phyloP scores from a whole-genome alignment of 441 rosid genomes.

The Eutrema salsugineum region DNA sequence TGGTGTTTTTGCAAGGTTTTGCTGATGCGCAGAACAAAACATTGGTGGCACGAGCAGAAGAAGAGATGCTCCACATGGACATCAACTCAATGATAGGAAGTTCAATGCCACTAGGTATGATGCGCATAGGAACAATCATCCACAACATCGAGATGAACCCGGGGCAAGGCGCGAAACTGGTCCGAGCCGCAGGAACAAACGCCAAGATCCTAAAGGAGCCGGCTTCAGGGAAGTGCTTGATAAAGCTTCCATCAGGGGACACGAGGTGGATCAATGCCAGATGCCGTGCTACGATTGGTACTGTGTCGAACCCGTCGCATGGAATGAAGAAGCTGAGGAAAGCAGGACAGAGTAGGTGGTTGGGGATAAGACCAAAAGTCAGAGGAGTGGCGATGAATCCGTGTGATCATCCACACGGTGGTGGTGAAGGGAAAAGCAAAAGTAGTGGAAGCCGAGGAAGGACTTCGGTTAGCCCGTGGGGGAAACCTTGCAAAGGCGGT shows the following conservation, averaged over 20 bases:
- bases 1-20: conserved; percentile 21
- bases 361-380: conserved; percentile 79
- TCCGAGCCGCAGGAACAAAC: conserved; percentile 75
- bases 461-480: conserved; percentile 79
- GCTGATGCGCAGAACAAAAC: conserved; percentile 35
- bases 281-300: conserved; percentile 76
- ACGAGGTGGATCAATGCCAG: conserved; percentile 63
- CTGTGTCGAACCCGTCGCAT: conserved; percentile 69
- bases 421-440: conserved; percentile 93
- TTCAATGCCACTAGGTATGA: conserved; percentile 73
- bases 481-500: conserved; percentile 86
- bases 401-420: conserved; percentile 95
- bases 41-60: conserved; percentile 50
- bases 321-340: conserved; percentile 64
- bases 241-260: conserved; percentile 69
- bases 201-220: conserved; percentile 92
- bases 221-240: conserved; percentile 40
- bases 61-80: conserved; percentile 65
- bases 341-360: conserved; percentile 88
- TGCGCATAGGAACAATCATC: conserved; percentile 82
- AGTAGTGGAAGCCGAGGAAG: conserved; percentile 78
- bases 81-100: conserved; percentile 73
- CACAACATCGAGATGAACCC: conserved; percentile 88
- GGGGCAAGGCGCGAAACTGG: conserved; percentile 81
- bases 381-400: conserved; percentile 97